phyloP scores from a whole-genome alignment of 306 rosid genomes.

The Hylodesmum podocarpum region DNA sequence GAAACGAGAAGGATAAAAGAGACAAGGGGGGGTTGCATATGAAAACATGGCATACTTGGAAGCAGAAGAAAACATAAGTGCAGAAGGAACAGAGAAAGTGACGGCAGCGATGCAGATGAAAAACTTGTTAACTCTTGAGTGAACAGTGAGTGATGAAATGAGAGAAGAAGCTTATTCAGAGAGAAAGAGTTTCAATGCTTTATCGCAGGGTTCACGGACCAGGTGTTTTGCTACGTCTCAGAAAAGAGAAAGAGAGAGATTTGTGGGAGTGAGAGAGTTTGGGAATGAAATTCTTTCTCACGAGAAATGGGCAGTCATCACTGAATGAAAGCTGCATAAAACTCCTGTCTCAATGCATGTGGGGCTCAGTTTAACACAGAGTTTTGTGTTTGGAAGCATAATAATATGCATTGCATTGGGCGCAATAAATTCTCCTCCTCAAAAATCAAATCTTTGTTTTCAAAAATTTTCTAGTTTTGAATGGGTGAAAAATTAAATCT shows the following conservation, averaged over 20 bases:
- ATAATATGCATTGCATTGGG: slow-evolving; percentile 16
- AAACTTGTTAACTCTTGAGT: slow-evolving; percentile 11
- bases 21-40: slow-evolving; percentile 38
- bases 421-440: neutral
- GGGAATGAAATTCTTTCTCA: slow-evolving; percentile 48
- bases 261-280: slow-evolving; percentile 31
- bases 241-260: slow-evolving; percentile 22
- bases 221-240: slow-evolving; percentile 53
- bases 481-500: neutral
- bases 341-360: slow-evolving; percentile 41
- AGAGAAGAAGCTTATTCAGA: neutral
- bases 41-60: slow-evolving; percentile 30
- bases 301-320: slow-evolving; percentile 66
- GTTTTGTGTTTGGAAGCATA: slow-evolving; percentile 20
- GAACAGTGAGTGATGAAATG: slow-evolving; percentile 36
- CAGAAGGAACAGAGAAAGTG: slow-evolving; percentile 41
- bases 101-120: slow-evolving; percentile 24
- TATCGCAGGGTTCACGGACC: slow-evolving; percentile 57
- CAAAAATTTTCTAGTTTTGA: neutral
- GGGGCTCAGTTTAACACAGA: slow-evolving; percentile 29
- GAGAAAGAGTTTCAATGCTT: slow-evolving; percentile 26
- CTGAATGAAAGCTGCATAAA: slow-evolving; percentile 59
- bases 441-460: slow-evolving; percentile 25
- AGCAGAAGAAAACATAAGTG: slow-evolving; percentile 16
- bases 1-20: slow-evolving; percentile 41